A percentile compares a stretch with the other conserved stretches of the same genome.
phyloP scores from a whole-genome alignment of 1,139 yeast genomes.

The Candida sojae region DNA sequence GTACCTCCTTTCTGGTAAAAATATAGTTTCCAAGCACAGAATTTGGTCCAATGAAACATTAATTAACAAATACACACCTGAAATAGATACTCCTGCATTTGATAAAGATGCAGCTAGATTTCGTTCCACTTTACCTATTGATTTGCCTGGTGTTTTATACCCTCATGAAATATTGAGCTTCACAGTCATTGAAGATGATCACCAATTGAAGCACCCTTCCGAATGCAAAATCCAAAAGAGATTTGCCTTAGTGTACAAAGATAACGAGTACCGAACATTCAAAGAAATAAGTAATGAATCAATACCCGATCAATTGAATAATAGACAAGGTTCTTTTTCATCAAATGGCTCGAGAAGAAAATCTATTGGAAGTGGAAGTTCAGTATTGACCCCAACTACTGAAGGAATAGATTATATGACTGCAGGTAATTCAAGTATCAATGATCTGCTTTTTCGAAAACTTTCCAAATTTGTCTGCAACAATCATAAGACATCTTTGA shows the following conservation, averaged over 20 bases:
- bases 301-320: neutral
- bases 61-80: constrained; percentile 15
- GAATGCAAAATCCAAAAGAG: constrained; percentile 16
- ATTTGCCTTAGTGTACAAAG: constrained; percentile 29
- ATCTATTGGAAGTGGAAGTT: constrained; percentile 5
- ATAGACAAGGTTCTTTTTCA: constrained; percentile 7
- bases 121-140: constrained; percentile 30
- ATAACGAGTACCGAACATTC: constrained; percentile 25
- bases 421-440: constrained; percentile 2
- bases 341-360: constrained; percentile 7
- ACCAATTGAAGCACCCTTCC: neutral
- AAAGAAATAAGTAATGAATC: constrained; percentile 11
- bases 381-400: constrained; percentile 5
- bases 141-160: constrained; percentile 30
- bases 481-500: constrained; percentile 20
- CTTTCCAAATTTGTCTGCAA: constrained; percentile 13
- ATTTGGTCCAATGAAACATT: constrained; percentile 21
- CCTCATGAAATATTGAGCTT: constrained; percentile 26
- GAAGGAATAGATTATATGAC: constrained; percentile 3
- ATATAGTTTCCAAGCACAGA: constrained; percentile 20
- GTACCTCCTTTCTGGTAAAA: constrained; percentile 31
- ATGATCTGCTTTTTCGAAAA: constrained; percentile 9
- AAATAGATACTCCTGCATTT: constrained; percentile 8
- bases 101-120: constrained; percentile 10
- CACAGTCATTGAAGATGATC: constrained; percentile 3